Conservation (phyloP, 352 stramenopile species). For the Stephanocyclus meneghinianus region DNA sequence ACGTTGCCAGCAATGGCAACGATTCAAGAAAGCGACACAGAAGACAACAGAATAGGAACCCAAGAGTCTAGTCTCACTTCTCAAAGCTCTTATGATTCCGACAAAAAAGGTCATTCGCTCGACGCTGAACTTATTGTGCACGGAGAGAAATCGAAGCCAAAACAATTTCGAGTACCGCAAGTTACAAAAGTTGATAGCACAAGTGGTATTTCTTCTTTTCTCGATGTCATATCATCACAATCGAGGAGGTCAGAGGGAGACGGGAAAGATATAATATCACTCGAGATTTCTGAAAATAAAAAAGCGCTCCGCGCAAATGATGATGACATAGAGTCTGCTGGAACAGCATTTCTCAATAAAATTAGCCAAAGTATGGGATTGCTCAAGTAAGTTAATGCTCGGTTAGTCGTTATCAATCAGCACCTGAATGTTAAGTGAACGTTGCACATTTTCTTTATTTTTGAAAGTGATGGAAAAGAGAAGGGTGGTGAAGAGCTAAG, state of each 20-base stretch:
- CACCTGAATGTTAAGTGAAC: not conserved
- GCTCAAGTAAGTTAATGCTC: slow-evolving; percentile 16
- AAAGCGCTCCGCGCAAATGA: slow-evolving; percentile 56
- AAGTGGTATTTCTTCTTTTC: slow-evolving; percentile 26
- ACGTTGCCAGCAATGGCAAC: slow-evolving; percentile 76
- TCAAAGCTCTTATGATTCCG: not conserved
- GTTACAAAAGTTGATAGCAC: slow-evolving; percentile 31
- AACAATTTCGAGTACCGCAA: slow-evolving; percentile 72
- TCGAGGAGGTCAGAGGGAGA: slow-evolving; percentile 18
- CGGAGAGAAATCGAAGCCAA: slow-evolving; percentile 42
- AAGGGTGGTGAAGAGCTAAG: slow-evolving; percentile 65
- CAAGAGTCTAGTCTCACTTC: slow-evolving; percentile 24
- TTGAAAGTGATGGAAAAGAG: slow-evolving; percentile 39
- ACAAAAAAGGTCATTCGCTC: slow-evolving; percentile 35
- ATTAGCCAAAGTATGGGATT: slow-evolving; percentile 70
- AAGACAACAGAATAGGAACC: slow-evolving; percentile 31
- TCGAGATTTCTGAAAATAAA: slow-evolving; percentile 21
- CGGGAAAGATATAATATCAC: slow-evolving; percentile 5
- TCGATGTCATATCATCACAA: slow-evolving; percentile 29
- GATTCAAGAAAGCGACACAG: slow-evolving; percentile 73
- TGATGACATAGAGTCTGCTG: slow-evolving; percentile 73
- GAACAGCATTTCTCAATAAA: slow-evolving; percentile 77
- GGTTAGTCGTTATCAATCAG: slow-evolving; percentile 8
- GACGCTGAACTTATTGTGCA: slow-evolving; percentile 68
- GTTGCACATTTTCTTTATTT: slow-evolving; percentile 19